Percentiles rank a stretch among this genome's conserved stretches.
Evolutionary conservation across 495 filamentous ascomycete genomes (phyloP).

Genomic region (Melanomma pulvis-pyrius): DNA sequence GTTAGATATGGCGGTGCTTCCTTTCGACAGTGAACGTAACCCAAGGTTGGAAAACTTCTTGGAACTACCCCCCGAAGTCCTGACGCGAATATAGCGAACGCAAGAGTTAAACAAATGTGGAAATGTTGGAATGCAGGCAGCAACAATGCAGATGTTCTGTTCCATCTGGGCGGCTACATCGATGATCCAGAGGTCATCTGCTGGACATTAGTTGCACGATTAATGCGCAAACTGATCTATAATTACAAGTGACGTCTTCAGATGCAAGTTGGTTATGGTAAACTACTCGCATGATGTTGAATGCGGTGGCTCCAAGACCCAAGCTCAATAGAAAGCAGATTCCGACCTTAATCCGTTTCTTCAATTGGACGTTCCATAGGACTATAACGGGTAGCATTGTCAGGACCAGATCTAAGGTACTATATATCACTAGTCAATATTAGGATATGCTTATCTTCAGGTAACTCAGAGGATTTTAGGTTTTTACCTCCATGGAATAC

Average conservation of each 20-base stretch:
- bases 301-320: neutral
- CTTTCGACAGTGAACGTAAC: neutral
- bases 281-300: conserved; percentile 2
- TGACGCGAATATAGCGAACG: neutral
- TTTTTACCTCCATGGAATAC: too few species aligned
- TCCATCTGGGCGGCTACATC: neutral
- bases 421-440: neutral
- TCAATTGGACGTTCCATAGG: neutral
- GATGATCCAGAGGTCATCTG: neutral
- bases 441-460: neutral
- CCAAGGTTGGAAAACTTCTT: neutral
- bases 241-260: neutral
- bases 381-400: neutral
- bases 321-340: neutral
- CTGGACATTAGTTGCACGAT: neutral
- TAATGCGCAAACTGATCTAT: too few species aligned
- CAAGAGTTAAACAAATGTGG: neutral
- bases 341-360: neutral
- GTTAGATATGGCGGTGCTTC: neutral
- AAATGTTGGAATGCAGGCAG: neutral
- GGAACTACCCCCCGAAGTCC: neutral
- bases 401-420: neutral
- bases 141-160: conserved; percentile 1
- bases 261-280: neutral
- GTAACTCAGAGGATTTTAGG: too few species aligned